Conservation (phyloP, 768 basidiomycete genomes). For the Porphyrellus cyaneotinctus region DNA sequence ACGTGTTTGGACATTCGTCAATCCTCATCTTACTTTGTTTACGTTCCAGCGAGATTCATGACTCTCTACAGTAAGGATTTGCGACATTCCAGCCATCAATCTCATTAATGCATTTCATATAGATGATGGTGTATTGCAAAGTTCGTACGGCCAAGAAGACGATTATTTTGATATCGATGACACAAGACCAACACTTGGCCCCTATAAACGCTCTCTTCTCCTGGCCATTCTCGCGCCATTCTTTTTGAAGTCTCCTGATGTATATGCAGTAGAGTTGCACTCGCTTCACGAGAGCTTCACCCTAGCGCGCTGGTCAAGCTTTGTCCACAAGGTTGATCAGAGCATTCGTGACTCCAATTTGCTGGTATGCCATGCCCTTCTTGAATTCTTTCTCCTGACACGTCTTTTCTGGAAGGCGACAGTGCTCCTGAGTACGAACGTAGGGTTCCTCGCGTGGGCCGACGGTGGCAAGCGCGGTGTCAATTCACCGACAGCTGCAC, state of each 20-base stretch:
- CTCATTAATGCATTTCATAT: neutral
- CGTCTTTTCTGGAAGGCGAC: constrained; percentile 19
- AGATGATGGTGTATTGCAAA: constrained; percentile 28
- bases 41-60: constrained; percentile 27
- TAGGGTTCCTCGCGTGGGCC: constrained; percentile 24
- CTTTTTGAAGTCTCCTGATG: constrained; percentile 24
- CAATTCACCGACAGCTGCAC: constrained; percentile 13
- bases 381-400: neutral
- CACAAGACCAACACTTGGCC: constrained; percentile 1
- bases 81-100: neutral
- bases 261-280: constrained; percentile 28
- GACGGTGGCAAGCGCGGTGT: constrained; percentile 1
- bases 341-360: constrained; percentile 33
- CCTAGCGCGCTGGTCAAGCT: constrained; percentile 25
- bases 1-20: neutral
- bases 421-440: constrained; percentile 24
- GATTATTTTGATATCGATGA: constrained; percentile 32
- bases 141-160: constrained; percentile 30
- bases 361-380: constrained; percentile 13
- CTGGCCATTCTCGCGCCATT: constrained; percentile 21
- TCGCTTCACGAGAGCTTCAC: constrained; percentile 27
- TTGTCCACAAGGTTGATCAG: constrained; percentile 29
- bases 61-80: constrained; percentile 24
- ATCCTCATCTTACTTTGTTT: constrained; percentile 2
- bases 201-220: constrained; percentile 21